phyloP scores from a whole-genome alignment of 768 basidiomycete genomes.

The Lactarius psammicola region DNA sequence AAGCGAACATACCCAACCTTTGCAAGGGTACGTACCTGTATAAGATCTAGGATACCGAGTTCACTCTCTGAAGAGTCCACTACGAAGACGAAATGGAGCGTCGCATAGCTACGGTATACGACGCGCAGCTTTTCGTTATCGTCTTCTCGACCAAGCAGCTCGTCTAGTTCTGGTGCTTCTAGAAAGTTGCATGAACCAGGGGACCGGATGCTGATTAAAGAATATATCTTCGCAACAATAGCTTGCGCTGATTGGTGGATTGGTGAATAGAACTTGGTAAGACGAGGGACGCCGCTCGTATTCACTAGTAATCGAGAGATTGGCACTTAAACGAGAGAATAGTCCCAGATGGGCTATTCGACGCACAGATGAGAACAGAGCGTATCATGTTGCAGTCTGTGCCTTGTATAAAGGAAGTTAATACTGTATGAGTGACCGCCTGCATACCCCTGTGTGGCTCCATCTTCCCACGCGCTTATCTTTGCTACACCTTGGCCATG shows the following conservation, averaged over 20 bases:
- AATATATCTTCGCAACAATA: conserved; percentile 86
- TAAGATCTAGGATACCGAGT: conserved; percentile 91
- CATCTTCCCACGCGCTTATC: neutral
- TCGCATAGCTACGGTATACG: conserved; percentile 94
- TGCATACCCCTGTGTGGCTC: too few relatives aligned
- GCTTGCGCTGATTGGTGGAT: conserved; percentile 64
- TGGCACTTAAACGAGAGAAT: conserved; percentile 11
- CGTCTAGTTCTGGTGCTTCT: conserved; percentile 85
- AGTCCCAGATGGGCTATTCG: neutral
- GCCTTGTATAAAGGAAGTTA: too few relatives aligned
- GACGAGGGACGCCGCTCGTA: conserved; percentile 80
- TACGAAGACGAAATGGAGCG: conserved; percentile 95
- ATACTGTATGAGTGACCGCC: too few relatives aligned
- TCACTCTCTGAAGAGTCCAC: conserved; percentile 97
- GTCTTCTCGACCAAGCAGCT: conserved; percentile 56
- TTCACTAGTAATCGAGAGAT: conserved; percentile 60
- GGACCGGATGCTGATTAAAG: conserved; percentile 79
- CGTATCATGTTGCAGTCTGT: conserved; percentile 24
- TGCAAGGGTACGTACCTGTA: conserved; percentile 63
- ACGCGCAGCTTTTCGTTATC: conserved; percentile 70
- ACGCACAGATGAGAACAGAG: conserved; percentile 29
- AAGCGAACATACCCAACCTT: neutral
- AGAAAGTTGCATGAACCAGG: conserved; percentile 92
- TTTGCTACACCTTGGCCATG: conserved; percentile 36
- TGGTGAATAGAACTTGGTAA: conserved; percentile 88